Evolutionary conservation across 2,329 filamentous ascomycete genomes (phyloP).

Genomic region (Diaporthe ampelina): DNA sequence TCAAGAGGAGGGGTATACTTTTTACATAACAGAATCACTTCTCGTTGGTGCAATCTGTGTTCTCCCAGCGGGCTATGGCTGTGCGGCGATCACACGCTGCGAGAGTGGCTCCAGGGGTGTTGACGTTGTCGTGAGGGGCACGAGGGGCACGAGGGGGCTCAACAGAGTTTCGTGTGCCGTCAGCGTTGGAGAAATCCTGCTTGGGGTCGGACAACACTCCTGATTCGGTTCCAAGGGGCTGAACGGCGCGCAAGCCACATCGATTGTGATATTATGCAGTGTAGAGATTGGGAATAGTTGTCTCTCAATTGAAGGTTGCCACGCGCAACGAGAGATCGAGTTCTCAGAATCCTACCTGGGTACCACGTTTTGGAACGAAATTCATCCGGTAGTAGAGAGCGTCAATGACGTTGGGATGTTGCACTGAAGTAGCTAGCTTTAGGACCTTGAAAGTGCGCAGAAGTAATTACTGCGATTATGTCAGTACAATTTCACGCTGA

Average conservation of each 20-base stretch:
- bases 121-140: conserved; percentile 30
- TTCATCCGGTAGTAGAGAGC: neutral
- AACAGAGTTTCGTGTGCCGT: conserved; percentile 11
- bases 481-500: too few relatives aligned
- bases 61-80: conserved; percentile 21
- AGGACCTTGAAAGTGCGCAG: too few relatives aligned
- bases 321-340: neutral
- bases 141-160: conserved; percentile 26
- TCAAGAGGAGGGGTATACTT: neutral
- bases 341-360: too few relatives aligned
- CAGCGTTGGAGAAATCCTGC: conserved; percentile 27
- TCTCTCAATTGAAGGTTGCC: neutral
- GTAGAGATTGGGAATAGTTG: neutral
- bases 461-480: too few relatives aligned
- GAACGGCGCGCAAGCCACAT: conserved; percentile 15
- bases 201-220: conserved; percentile 24
- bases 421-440: neutral
- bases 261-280: neutral
- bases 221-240: conserved; percentile 20
- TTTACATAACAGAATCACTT: conserved; percentile 27
- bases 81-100: conserved; percentile 33
- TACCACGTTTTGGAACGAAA: neutral
- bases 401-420: conserved; percentile 4
- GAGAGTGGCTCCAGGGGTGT: conserved; percentile 2
- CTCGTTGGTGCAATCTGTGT: conserved; percentile 16